Evolutionary conservation across 768 basidiomycete genomes (phyloP), one percentile per base, ranked within the genome.

Genomic region (Cubamyces sp.): DNA sequence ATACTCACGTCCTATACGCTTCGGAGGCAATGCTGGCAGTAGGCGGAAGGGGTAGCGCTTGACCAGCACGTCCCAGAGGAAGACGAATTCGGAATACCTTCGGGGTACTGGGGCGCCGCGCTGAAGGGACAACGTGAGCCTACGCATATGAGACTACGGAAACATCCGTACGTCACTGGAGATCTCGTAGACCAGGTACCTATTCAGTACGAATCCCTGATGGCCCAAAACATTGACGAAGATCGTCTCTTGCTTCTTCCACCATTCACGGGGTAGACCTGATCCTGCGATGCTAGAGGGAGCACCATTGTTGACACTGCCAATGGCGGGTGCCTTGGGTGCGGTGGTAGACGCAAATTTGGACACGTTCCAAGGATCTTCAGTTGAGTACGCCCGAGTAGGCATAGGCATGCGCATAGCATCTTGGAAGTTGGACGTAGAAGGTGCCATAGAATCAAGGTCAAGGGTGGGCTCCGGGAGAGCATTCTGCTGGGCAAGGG

Each of bases 11-110:
- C 92, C 92, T 64, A 98, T 81, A 48, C 94, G 84, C 74, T 98
- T 98, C 0, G 97, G 97, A 16, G 97, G 97, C 30, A 98, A 76
- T 3, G 85, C 77, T 18, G 92, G 88, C 65, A 98, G 83, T 25
- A 98, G 78, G 49, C 97, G 87, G 83, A 98, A 98, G 1, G 97
- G 96, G 77, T 98, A 98, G 56, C 95, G 84, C 66, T 88, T 85
- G 54, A 85, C 74, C 46, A 99, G 79, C 64, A 87, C 89, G 65
- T 98, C 95, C 85, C 92, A 91, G 26, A 98, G 78, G 74, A 90
- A 95, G 11, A 83, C 83, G 73, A 98, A 99, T 73, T 99, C 97
- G 7, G 92, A 94, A 74, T 98, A 99, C 60, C 97, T 84, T 55
- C 96, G 80, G 28, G 86, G 80, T 21, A 98, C 91, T 15, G 92